Base-by-base conservation (phyloP, 768 basidiomycete species). In the Lentinula raphanica region DNA sequence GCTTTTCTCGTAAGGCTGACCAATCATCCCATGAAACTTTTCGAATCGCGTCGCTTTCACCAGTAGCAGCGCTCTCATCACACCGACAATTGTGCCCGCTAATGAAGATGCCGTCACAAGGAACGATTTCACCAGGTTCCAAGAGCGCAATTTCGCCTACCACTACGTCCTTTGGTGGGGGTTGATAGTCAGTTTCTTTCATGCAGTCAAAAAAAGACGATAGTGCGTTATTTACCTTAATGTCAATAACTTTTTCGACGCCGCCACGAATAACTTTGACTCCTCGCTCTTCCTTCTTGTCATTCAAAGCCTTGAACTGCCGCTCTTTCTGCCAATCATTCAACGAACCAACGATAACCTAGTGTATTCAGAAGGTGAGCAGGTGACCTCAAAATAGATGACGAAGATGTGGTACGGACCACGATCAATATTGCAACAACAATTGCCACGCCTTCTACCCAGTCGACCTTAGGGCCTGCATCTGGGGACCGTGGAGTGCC, bases 251-350 rank as follows among this genome's bases (percentile, higher is more conserved):
- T 50, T 77, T 80, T 62, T 94, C 90, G 11, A 76, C 68, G 31
- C 86, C 87, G 56, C 82, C 74, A 12, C 94, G 86, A 59, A 93
- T 86, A 53, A 89, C 87, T 71, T 94, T 94, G 64, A 94, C 85
- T 5, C 81, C 84, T 27, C 97, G 90, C 64, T 96, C 97, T 58
- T 98, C 96, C 72, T 96, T 96, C 73, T 95, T 90, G 64, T 90
- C 91, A 67, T 98, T 98, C 40, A 99, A 81, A 19, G 77, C 79
- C 65, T 88, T 86, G 77, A 99, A 99, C 72, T 98, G 97, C 1
- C 87, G 86, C 71, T 99, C 97, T 72, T 98, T 98, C 72, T 98
- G 94, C 89, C 92, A 99, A 72, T 99, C 97, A 66, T 98, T 98
- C 44, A 98, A 63, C 12, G 94, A 94, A 29, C 96, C 96, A 58